Evolutionary conservation across 176 grass and related monocot species (phyloP), one percentile per base, ranked within the genome.

Genomic region (Juncus inflexus): DNA sequence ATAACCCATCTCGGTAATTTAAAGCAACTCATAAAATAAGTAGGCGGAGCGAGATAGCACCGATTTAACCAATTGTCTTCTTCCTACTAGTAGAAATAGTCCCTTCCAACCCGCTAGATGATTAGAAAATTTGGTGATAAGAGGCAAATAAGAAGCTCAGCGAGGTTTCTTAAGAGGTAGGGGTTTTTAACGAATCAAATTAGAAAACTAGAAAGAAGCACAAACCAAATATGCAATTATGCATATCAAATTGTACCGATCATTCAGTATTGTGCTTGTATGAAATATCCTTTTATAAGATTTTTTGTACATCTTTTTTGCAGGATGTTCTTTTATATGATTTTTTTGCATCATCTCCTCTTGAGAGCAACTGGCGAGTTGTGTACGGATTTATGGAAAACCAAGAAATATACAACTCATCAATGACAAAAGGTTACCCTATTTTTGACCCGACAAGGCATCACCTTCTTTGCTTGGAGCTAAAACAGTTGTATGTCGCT

Each of bases 401-500:
- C 2, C 75, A 73, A 66, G 14, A 69, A 55, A 65, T 90, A 50
- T 53, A 73, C 16, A 61, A 54, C 52, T 54, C 66, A 38, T 83
- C 65, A 57, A 61, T 75, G 38, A 65, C 59, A 5, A 65, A 66
- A 4, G 68, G 82, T 4, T 81, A 76, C 81, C 77, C 83, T 0
- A 65, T 2, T 62, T 95, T 95, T 1, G 74, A 89, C 12, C 66
- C 55, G 61, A 78, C 78, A 49, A 71, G 64, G 45, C 80, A 90
- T 54, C 67, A 79, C 83, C 82, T 89, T 40, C 74, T 95, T 60
- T 95, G 90, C 64, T 95, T 79, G 59, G 90, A 95, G 66, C 62
- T 95, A 64, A 95, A 95, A 77, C 90, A 95, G 66, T 79, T 95
- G 0, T 95, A 95, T 95, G 90, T 95, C 19, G 90, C 86, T 12